Base-by-base conservation (phyloP, 1,284 basidiomycete species). In the Puccinia hordei region DNA sequence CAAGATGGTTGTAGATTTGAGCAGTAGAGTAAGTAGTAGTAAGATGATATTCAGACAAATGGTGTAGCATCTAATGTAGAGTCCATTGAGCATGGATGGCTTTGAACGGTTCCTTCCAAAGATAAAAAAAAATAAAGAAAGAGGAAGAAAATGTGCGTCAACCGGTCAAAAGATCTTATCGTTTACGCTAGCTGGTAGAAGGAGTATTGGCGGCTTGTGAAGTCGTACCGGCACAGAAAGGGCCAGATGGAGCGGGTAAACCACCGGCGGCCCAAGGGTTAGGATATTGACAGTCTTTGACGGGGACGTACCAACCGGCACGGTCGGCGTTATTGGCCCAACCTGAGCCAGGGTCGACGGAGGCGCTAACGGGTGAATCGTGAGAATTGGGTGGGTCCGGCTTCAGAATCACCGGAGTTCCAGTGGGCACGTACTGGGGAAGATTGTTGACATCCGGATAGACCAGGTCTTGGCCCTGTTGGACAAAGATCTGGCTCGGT, bases 311-410 rank as follows among this genome's bases (percentile, higher is more conserved):
- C 83, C 89, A 87, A 51, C 88, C 88, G 63, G 86, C 86, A 44
- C 86, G 90, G 84, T 92, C 93, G 33, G 87, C 86, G 1, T 90
- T 83, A 84, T 94, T 92, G 79, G 87, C 86, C 94, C 94, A 97
- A 51, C 93, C 94, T 82, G 87, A 89, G 13, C 78, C 78, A 24
- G 78, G 55, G 17, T 30, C 53, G 27, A 71, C 49, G 12, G 78
- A 49, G 27, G 33, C 46, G 22, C 17, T 53, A 30, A 44, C 59
- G 33, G 78, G 78, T 13, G 61, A 73, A 65, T 72, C 24, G 8
- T 44, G 49, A 27, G 57, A 44, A 46, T 38, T 46, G 17, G 76
- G 76, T 15, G 53, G 13, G 4, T 72, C 57, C n/a, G 78, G 69
- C 17, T 38, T 44, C 69, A 87, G 83, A 17, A 85, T 41, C 6